A percentile compares a stretch with the other conserved stretches of the same genome.
phyloP scores from a whole-genome alignment of 768 basidiomycete genomes.

The Tulasnella calospora region DNA sequence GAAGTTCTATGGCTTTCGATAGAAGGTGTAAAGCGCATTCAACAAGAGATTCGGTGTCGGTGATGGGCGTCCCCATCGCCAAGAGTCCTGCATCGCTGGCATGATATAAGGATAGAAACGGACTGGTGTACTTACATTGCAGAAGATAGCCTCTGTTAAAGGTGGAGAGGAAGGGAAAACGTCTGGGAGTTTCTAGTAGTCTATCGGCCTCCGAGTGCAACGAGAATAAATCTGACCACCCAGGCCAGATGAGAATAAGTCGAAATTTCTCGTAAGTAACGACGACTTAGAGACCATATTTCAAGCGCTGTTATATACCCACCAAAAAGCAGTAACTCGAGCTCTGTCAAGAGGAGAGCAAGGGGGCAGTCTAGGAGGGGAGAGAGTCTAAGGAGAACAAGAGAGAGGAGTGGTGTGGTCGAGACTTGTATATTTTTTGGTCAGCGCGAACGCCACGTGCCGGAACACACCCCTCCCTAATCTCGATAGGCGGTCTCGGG shows the following conservation, averaged over 20 bases:
- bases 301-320: not conserved
- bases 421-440: not conserved
- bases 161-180: not conserved
- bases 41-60: not conserved
- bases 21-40: not conserved
- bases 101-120: not conserved
- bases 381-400: not conserved
- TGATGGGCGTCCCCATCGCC: not conserved
- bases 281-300: not conserved
- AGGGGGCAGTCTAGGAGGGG: not conserved
- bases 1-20: not conserved
- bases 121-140: not conserved
- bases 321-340: not conserved
- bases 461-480: not conserved
- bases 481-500: not conserved
- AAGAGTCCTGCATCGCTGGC: not conserved
- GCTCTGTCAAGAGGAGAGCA: not conserved
- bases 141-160: not conserved
- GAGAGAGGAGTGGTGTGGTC: not conserved
- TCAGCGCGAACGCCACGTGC: not conserved
- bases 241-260: not conserved
- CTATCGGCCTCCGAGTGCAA: conserved; percentile 4
- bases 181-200: not conserved
- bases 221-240: conserved; percentile 1
- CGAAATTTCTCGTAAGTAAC: not conserved